Percentiles rank a stretch among this genome's conserved stretches.
Evolutionary conservation across 176 grass and related monocot genomes (phyloP).

Genomic region (Bonia amplexicaulis): DNA sequence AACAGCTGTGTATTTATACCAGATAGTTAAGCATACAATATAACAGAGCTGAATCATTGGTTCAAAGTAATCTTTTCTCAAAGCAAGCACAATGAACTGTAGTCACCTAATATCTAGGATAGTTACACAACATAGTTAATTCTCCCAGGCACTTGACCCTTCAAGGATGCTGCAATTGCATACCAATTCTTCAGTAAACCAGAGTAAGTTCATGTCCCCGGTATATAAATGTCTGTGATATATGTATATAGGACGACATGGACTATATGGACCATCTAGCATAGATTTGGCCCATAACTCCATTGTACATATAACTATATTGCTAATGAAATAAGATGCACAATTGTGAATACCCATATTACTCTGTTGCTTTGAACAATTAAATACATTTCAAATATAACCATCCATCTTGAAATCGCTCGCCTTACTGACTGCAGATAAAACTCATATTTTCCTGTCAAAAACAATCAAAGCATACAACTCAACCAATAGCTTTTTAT

Average conservation of each 20-base stretch:
- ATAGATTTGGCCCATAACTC: neutral
- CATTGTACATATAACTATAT: neutral
- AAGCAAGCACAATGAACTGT: slow-evolving; percentile 4
- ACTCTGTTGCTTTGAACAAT: neutral
- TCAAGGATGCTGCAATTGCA: neutral
- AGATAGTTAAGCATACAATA: neutral
- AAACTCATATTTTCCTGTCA: neutral
- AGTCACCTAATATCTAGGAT: slow-evolving; percentile 14
- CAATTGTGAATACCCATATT: neutral
- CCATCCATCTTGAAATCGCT: neutral
- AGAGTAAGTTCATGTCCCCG: neutral
- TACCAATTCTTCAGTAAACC: neutral
- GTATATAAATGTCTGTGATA: neutral
- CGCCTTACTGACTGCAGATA: neutral
- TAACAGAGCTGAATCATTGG: neutral
- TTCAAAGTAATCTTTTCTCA: neutral
- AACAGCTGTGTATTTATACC: neutral
- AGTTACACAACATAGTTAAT: slow-evolving; percentile 13
- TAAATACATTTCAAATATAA: neutral
- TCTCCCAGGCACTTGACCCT: neutral
- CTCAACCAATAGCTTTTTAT: neutral
- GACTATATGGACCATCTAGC: neutral
- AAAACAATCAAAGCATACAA: neutral
- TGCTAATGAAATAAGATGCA: neutral
- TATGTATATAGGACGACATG: neutral